Percentiles rank a stretch among this genome's conserved stretches.
These are phyloP conservation scores for Arthrobotrys pseudoclavata DNA, from an alignment of 2,329 filamentous ascomycete species.

Conservation along the genomic window DNA sequence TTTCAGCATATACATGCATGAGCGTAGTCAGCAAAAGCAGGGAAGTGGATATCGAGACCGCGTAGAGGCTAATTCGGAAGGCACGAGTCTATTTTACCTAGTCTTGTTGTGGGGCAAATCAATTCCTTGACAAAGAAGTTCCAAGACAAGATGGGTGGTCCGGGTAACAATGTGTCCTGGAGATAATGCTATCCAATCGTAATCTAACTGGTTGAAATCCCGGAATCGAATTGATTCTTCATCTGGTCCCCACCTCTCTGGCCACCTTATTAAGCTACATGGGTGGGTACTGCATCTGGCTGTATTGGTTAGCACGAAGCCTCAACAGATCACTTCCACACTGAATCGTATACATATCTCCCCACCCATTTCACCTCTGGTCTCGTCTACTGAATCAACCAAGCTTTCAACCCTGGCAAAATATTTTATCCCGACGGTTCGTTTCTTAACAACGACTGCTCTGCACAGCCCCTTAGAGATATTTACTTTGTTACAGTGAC, in stretches of 20 bases:
- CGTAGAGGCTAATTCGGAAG: slow-evolving; percentile 13
- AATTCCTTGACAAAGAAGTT: slow-evolving; percentile 1
- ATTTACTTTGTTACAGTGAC: not conserved
- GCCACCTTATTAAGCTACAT: slow-evolving; percentile 27
- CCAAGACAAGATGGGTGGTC: slow-evolving; percentile 2
- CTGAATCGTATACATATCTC: slow-evolving; percentile 24
- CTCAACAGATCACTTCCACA: slow-evolving; percentile 34
- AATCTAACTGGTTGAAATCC: slow-evolving; percentile 7
- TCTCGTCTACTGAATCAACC: slow-evolving; percentile 17
- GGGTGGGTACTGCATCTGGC: not conserved
- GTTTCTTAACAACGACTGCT: not conserved
- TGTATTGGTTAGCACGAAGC: slow-evolving; percentile 20
- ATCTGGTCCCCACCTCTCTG: slow-evolving; percentile 10
- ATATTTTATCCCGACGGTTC: slow-evolving; percentile 6
- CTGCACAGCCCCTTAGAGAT: slow-evolving; percentile 21
- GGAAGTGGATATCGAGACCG: not conserved
- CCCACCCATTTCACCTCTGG: not conserved
- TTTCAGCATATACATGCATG: slow-evolving; percentile 3
- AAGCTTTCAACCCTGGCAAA: slow-evolving; percentile 5
- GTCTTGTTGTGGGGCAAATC: slow-evolving; percentile 3
- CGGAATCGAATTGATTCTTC: slow-evolving; percentile 9
- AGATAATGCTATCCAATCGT: not conserved
- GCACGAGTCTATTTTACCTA: not conserved
- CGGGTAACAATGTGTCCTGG: slow-evolving; percentile 1
- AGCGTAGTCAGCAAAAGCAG: not conserved